Conservation (phyloP, 1,139 yeast species). For the Suhomyces bokatorum region DNA sequence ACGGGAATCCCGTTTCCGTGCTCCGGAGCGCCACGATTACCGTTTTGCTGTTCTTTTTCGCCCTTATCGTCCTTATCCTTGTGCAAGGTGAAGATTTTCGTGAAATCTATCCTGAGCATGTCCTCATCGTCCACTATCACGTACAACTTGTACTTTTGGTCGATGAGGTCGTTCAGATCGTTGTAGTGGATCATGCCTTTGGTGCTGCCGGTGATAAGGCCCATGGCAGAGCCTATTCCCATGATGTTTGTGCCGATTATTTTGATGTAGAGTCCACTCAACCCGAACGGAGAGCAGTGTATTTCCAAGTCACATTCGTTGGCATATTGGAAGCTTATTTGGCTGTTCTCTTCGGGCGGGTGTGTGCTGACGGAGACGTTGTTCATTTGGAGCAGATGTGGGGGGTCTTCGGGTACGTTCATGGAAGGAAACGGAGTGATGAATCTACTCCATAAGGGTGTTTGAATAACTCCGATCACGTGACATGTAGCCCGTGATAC, state of each 20-base stretch:
- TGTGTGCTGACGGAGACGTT: background rate
- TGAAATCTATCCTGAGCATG: constrained; percentile 53
- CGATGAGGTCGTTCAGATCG: constrained; percentile 47
- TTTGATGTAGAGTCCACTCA: constrained; percentile 53
- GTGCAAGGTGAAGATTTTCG: constrained; percentile 41
- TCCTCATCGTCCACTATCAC: constrained; percentile 54
- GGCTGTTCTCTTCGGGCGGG: constrained; percentile 15
- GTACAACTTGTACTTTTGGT: constrained; percentile 52
- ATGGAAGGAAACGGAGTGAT: no score
- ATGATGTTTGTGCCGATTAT: constrained; percentile 53
- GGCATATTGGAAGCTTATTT: constrained; percentile 45
- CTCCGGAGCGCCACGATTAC: constrained; percentile 3
- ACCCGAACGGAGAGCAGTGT: constrained; percentile 62
- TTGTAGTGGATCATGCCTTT: constrained; percentile 54
- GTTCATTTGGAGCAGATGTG: background rate
- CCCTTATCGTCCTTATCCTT: constrained; percentile 14
- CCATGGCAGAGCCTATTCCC: constrained; percentile 63
- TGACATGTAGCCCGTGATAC: background rate
- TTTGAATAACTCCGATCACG: background rate
- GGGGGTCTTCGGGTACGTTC: background rate
- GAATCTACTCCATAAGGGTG: no score
- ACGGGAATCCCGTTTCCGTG: background rate
- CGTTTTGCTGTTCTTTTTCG: constrained; percentile 11
- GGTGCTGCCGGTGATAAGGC: constrained; percentile 54
- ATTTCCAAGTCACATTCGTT: constrained; percentile 56